Percentiles rank a stretch among this genome's conserved stretches.
phyloP scores from a whole-genome alignment of 306 rosid genomes.

The Begonia loranthoides region DNA sequence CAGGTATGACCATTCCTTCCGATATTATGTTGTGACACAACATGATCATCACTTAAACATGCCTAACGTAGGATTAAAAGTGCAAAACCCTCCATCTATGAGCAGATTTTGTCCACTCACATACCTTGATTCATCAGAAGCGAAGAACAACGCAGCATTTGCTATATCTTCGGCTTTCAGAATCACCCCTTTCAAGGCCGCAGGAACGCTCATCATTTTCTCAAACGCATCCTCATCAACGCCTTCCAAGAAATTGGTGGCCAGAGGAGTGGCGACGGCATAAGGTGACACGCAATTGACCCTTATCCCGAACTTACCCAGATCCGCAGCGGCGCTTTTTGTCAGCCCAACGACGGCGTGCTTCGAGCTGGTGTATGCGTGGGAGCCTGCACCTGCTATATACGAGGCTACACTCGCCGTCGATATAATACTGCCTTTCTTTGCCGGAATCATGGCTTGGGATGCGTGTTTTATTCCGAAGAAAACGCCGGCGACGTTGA shows the following conservation, averaged over 20 bases:
- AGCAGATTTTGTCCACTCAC: constrained; percentile 74
- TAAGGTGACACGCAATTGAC: constrained; percentile 77
- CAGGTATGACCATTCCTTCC: too few species aligned
- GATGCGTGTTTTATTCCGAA: constrained; percentile 68
- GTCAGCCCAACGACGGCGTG: constrained; percentile 65
- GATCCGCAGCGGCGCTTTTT: constrained; percentile 58
- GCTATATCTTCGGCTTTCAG: constrained; percentile 65
- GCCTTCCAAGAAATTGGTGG: constrained; percentile 31
- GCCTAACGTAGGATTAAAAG: constrained; percentile 35
- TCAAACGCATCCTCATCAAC: constrained; percentile 30
- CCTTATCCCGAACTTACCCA: constrained; percentile 68
- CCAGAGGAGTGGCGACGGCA: constrained; percentile 46
- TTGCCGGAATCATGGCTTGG: constrained; percentile 42
- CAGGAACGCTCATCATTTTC: constrained; percentile 17
- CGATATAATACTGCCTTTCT: constrained; percentile 42
- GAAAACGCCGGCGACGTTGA: constrained; percentile 57
- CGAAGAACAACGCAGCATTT: constrained; percentile 65
- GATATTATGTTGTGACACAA: too few species aligned
- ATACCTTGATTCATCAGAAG: constrained; percentile 53
- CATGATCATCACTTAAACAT: constrained; percentile 28
- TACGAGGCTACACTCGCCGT: constrained; percentile 48
- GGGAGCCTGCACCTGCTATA: constrained; percentile 49
- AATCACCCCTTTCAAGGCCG: constrained; percentile 47
- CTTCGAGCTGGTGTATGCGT: constrained; percentile 58
- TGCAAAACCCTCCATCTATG: constrained; percentile 59